These are phyloP conservation scores for Ulmus americana DNA, from an alignment of 331 rosid genomes.

Conservation along the genomic window DNA sequence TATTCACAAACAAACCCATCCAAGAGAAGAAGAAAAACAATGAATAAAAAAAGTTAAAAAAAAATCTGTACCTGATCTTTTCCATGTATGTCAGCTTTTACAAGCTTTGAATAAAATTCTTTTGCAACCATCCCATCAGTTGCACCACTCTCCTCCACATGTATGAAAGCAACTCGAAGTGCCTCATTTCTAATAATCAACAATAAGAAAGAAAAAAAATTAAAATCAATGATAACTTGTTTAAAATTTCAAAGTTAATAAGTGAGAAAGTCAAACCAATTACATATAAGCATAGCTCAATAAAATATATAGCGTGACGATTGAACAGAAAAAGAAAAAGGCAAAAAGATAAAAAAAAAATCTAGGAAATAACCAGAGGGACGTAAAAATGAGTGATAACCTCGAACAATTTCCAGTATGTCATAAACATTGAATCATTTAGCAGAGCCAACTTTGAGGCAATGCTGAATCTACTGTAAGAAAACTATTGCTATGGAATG, in stretches of 20 bases:
- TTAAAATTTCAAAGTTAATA: not conserved
- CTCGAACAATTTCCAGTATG: not conserved
- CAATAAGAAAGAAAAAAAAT: not conserved
- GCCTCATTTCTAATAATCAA: slow-evolving; percentile 75
- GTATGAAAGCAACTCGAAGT: slow-evolving; percentile 97
- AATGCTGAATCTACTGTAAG: not conserved
- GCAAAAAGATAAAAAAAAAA: not conserved
- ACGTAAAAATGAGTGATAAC: not conserved
- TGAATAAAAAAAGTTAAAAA: not conserved
- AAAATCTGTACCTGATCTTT: slow-evolving; percentile 72
- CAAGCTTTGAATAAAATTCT: slow-evolving; percentile 86
- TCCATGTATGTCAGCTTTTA: slow-evolving; percentile 86
- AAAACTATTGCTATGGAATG: not conserved
- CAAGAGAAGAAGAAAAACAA: not conserved
- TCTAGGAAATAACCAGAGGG: not conserved
- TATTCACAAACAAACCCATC: not conserved
- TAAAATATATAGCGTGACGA: too few relatives aligned
- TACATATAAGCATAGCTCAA: not conserved
- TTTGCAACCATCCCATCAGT: slow-evolving; percentile 39
- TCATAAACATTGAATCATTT: not conserved
- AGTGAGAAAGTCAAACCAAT: not conserved
- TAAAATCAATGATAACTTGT: not conserved
- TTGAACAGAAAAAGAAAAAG: not conserved
- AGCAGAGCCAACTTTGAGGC: not conserved
- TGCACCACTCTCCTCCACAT: slow-evolving; percentile 55